Percentiles rank a stretch among this genome's conserved stretches.
Conservation (phyloP, 257 asterid genomes). For the Solanum neorickii region DNA sequence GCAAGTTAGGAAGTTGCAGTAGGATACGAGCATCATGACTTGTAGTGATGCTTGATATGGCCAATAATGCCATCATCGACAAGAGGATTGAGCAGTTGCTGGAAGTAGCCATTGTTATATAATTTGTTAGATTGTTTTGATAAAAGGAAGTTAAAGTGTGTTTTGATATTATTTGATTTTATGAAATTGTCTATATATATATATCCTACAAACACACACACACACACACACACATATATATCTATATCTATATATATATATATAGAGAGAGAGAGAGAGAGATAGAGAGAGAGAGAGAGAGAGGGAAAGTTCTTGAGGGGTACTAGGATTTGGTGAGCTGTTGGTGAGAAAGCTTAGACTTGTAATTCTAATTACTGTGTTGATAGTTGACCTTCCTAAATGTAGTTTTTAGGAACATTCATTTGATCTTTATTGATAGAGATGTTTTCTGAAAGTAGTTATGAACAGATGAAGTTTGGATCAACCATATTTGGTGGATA, state of each 20-base stretch:
- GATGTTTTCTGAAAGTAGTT: background rate
- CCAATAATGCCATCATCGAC: background rate
- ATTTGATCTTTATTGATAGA: background rate
- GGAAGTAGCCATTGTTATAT: background rate
- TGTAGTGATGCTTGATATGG: background rate
- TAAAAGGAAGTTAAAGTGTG: background rate
- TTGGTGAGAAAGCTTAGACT: background rate
- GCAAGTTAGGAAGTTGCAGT: background rate
- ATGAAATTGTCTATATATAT: background rate
- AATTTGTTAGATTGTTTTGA: background rate
- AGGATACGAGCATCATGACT: background rate
- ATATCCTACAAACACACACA: no score
- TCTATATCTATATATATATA: no score
- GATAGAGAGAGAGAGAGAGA: no score
- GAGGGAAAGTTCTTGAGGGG: background rate
- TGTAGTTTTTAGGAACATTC: background rate
- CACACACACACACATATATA: no score
- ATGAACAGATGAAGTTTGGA: background rate
- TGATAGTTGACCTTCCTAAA: background rate
- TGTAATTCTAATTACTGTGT: background rate
- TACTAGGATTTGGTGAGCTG: background rate
- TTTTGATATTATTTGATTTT: background rate
- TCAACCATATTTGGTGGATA: background rate
- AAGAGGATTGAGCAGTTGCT: background rate
- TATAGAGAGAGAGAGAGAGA: no score